Percentiles rank a stretch among this genome's conserved stretches.
Conservation (phyloP, 2,329 filamentous ascomycete species). For the Curvularia sp. region DNA sequence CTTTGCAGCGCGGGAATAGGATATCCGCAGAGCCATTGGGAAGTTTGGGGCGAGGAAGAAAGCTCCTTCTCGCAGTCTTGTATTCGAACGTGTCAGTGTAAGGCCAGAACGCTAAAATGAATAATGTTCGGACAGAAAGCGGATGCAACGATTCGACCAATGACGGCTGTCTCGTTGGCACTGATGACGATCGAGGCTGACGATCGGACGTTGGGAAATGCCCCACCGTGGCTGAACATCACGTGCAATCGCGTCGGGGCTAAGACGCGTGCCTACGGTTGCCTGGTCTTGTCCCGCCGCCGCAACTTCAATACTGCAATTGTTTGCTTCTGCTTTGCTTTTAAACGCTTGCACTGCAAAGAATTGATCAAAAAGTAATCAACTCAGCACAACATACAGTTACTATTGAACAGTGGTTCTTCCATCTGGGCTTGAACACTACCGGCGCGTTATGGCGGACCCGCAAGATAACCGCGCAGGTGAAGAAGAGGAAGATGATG, state of each 20-base stretch:
- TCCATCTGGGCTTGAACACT: not conserved
- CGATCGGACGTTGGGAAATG: constrained; percentile 25
- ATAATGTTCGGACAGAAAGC: constrained; percentile 31
- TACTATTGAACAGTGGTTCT: not conserved
- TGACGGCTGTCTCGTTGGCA: constrained; percentile 26
- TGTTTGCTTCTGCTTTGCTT: not conserved
- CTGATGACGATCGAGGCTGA: constrained; percentile 37
- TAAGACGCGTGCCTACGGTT: constrained; percentile 34
- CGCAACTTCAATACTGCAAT: not conserved
- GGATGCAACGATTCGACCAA: constrained; percentile 36
- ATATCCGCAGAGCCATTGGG: constrained; percentile 52
- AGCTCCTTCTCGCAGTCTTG: not conserved
- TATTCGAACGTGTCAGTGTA: constrained; percentile 10
- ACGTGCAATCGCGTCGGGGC: constrained; percentile 35
- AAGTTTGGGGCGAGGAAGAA: constrained; percentile 32
- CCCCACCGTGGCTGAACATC: constrained; percentile 7
- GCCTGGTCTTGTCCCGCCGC: constrained; percentile 23
- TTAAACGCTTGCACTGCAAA: not conserved
- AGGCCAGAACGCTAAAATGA: constrained; percentile 33
- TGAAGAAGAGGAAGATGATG: constrained; percentile 74
- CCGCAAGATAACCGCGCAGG: constrained; percentile 40
- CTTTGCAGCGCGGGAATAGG: constrained; percentile 43
- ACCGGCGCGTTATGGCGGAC: constrained; percentile 39
- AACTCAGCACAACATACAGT: not conserved
- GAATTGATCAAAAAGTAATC: not conserved